Base-by-base conservation (phyloP, 1,284 basidiomycete species). In the Cerrena zonata region DNA sequence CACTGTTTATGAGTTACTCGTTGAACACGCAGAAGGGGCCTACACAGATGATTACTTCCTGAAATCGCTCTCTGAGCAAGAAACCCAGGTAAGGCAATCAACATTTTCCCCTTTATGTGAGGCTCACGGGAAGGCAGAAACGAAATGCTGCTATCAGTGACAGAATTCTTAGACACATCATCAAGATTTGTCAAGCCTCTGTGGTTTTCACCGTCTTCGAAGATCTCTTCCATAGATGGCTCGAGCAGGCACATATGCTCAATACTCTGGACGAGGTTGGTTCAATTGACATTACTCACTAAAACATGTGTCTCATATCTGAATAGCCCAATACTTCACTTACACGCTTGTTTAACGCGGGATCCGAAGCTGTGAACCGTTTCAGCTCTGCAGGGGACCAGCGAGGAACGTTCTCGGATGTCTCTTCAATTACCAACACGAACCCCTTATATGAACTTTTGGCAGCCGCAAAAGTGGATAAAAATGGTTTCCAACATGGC, bases 191-290 rank as follows among this genome's bases (percentile, higher is more conserved):
- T 13, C 79, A 84, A 53, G 66, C 68, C 18, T 75, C 71, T 3
- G 74, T 86, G 1, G 65, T 78, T 2, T 89, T 86, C 64, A 79
- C 73, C 12, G 69, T 74, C 2, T 79, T 83, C 51, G 80, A 89
- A 50, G 76, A 77, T 44, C 64, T 90, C 7, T 77, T 89, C 56
- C 65, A 79, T 18, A 72, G 70, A 22, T 91, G 87, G 86, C 65
- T 91, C 26, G 73, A 84, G 45, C 70, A 69, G 12, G 65, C 77
- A 10, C 67, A 70, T 12, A 56, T 58, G 21, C 58, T 67, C 23
- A 62, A 68, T 45, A 52, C 67, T 7, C 60, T 65, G 47, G 56
- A 65, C 24, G 68, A 75, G 57, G 78, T 79, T 53, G 57, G 24
- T 44, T 27, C 21, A 50, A 21, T 49, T 24, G 34, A 10, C 45